Percentiles rank a stretch among this genome's conserved stretches.
These are phyloP conservation scores for Melampsora larici-populina DNA, from an alignment of 1,284 basidiomycete species.

Conservation along the genomic window DNA sequence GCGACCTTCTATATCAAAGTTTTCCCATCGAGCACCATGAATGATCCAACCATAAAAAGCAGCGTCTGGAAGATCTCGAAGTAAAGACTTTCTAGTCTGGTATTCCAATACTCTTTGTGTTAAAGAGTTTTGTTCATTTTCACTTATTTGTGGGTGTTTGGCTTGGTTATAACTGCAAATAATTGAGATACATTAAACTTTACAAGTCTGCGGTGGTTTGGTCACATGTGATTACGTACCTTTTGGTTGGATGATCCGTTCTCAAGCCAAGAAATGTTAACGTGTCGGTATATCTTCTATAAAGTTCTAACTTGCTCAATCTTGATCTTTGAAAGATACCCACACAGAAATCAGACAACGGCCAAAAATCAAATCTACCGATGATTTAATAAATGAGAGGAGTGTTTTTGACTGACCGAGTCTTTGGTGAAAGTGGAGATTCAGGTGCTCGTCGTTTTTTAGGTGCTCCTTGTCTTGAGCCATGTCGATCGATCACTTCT, in stretches of 20 bases:
- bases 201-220: background rate
- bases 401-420: background rate
- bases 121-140: background rate
- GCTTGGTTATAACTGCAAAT: background rate
- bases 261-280: background rate
- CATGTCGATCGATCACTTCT: background rate
- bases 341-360: background rate
- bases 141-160: background rate
- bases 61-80: too few species aligned
- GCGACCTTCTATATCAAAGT: too few species aligned
- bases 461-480: background rate
- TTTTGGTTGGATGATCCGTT: background rate
- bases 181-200: background rate
- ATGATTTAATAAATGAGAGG: too few species aligned
- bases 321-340: background rate
- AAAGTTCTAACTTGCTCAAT: background rate
- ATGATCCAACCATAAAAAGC: background rate
- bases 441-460: background rate
- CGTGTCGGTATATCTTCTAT: background rate
- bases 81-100: background rate
- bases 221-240: background rate
- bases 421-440: background rate
- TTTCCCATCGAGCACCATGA: constrained; percentile 6
- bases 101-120: background rate
- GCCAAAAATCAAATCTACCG: too few species aligned